Base-by-base conservation (phyloP, 1,284 basidiomycete genomes). In the Coriolopsis trogii region DNA sequence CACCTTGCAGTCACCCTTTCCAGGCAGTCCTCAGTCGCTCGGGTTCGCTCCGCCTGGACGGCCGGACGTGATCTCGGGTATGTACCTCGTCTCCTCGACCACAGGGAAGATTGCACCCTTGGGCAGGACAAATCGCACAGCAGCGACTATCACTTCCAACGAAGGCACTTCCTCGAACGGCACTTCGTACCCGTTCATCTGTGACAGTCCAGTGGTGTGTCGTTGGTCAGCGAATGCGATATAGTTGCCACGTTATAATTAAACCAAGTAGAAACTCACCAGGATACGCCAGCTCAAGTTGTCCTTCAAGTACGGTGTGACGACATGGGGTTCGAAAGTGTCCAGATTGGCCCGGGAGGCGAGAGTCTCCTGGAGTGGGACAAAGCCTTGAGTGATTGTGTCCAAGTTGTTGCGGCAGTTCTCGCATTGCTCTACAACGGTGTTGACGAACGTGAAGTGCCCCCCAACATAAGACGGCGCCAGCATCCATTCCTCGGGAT, bases 331-430 rank as follows among this genome's bases (percentile, higher is more conserved):
- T 1, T 72, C 65, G 34, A 73, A 64, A 6, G 73, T 69, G 5
- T 47, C 38, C 36, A 72, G 39, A 0, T 63, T 59, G 0, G 67
- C 66, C 21, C 61, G 60, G 10, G 63, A 52, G 20, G 60, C 59
- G 40, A 77, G 67, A 7, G 61, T 68, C 4, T 69, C 60, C 45
- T 74, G 74, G 31, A 80, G 65, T 55, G 76, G 72, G 15, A 82
- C 73, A 67, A 85, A 84, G 6, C 82, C 81, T 64, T 84, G 77
- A 43, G 73, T 67, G 33, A 77, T 62, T 12, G 78, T 56, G 29
- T 72, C 67, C 2, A 52, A 57, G 42, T 71, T 64, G 15, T 51
- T 57, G 12, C 61, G 63, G 59, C 77, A 79, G 58, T 76, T 77
- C 16, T 63, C 69, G 55, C 76, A 77, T 6, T 63, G 63, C 10